Percentiles rank a stretch among this genome's conserved stretches.
Evolutionary conservation across 306 rosid species (phyloP).

Genomic region (Quercus variabilis): DNA sequence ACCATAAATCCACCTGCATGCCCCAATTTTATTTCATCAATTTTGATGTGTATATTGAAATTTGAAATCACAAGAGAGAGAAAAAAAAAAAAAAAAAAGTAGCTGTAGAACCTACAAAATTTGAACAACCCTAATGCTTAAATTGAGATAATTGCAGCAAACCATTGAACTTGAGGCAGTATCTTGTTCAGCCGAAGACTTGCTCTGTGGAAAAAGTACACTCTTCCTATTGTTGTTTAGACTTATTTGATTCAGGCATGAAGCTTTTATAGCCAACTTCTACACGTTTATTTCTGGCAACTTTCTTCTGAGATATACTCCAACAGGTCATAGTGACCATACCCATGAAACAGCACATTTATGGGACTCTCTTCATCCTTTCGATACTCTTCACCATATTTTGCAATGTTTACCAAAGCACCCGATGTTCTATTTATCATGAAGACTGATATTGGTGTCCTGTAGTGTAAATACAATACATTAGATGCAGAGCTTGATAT

Average conservation of each 20-base stretch:
- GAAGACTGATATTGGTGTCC: slow-evolving; percentile 77
- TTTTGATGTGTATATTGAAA: slow-evolving; percentile 4
- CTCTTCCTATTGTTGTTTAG: slow-evolving; percentile 15
- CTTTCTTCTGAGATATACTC: slow-evolving; percentile 45
- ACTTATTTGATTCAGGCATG: slow-evolving; percentile 20
- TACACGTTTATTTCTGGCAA: slow-evolving; percentile 30
- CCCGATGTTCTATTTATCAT: slow-evolving; percentile 60
- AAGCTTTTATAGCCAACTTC: slow-evolving; percentile 20
- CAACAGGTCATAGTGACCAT: slow-evolving; percentile 87
- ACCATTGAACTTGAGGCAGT: slow-evolving; percentile 17
- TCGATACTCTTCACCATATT: slow-evolving; percentile 74
- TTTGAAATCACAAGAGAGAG: not conserved
- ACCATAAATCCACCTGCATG: not conserved
- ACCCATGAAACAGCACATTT: slow-evolving; percentile 85
- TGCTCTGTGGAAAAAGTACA: not conserved
- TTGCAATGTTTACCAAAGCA: slow-evolving; percentile 68
- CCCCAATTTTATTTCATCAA: not conserved
- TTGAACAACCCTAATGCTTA: slow-evolving; percentile 31
- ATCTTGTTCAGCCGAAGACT: not conserved
- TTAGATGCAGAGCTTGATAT: slow-evolving; percentile 8
- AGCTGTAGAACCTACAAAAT: slow-evolving; percentile 21
- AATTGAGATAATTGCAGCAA: slow-evolving; percentile 25
- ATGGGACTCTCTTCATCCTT: slow-evolving; percentile 55
- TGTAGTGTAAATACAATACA: slow-evolving; percentile 22
- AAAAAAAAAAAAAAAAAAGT: not conserved